Base-by-base conservation (phyloP, 139 green algal genomes). In the Tetradesmus obliquus region DNA sequence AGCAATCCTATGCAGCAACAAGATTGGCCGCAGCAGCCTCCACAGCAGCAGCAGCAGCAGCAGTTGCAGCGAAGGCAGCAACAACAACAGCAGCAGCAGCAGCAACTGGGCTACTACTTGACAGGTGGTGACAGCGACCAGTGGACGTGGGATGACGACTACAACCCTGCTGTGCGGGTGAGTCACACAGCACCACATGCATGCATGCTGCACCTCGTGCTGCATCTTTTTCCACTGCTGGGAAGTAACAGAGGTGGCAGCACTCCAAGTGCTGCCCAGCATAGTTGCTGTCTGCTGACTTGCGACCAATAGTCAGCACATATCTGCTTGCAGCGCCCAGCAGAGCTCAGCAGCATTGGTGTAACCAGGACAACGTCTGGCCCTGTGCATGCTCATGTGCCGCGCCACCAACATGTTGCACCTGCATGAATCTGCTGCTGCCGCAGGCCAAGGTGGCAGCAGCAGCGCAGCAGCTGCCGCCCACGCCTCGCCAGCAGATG, bases 71-170 rank as follows among this genome's bases (percentile, higher is more conserved):
- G 45, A 0, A 15, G 71, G 81, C 81, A 86, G 54, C 53, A 71
- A 69, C 81, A 86, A 17, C 54, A 66, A 58, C 84, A 88, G 84
- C 84, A 81, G 62, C 85, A 54, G n/a, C 66, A 72, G 24, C 45
- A 55, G 45, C 86, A 71, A 32, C 66, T 79, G 79, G 89, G 89
- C 4, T 92, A 89, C 13, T 92, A 89, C 69, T 19, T 92, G 66
- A 74, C 53, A 24, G 62, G 62, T 5, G 57, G 60, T n/a, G 82
- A 85, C 24, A 71, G 13, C 45, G 89, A 92, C 69, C 60, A 79
- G 15, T 92, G 89, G 89, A 92, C 89, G 2, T 92, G 89, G 89
- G 89, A 92, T 58, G 89, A 92, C 9, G 89, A 92, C 55, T 92
- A 92, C 55, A 92, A 88, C 32, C 19, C 51, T 3, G 4, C 45